Conservation (phyloP, 176 grass and related monocot species). For the Eragrostis curvula region DNA sequence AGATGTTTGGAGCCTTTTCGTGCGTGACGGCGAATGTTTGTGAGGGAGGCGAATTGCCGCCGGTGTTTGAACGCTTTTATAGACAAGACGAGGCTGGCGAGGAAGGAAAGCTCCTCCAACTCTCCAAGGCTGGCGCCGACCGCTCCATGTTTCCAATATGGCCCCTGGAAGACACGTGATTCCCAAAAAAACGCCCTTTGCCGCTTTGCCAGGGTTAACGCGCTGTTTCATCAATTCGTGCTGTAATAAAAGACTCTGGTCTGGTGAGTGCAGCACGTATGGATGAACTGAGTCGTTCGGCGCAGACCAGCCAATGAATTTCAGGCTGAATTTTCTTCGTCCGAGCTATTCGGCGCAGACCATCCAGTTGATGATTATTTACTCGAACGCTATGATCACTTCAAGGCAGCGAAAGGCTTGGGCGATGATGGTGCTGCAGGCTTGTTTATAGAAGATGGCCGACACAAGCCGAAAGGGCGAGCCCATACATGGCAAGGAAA, state of each 20-base stretch:
- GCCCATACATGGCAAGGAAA: not conserved
- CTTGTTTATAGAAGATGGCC: constrained; percentile 3
- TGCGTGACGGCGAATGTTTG: not conserved
- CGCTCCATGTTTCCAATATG: not conserved
- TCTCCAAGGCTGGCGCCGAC: not conserved
- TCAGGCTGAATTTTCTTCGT: too few relatives aligned
- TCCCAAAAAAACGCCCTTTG: not conserved
- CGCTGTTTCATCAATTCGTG: not conserved
- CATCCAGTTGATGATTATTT: not conserved
- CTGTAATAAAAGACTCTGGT: constrained; percentile 19
- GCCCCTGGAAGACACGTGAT: not conserved
- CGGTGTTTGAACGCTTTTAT: constrained; percentile 41
- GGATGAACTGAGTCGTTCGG: not conserved
- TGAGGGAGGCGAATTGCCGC: not conserved
- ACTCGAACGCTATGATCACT: not conserved
- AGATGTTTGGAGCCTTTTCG: constrained; percentile 16
- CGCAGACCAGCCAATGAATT: not conserved
- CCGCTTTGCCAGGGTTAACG: not conserved
- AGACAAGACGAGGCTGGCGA: constrained; percentile 1
- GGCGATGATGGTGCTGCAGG: not conserved
- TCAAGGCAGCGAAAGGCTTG: not conserved
- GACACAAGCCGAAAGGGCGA: not conserved
- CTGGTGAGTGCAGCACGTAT: not conserved
- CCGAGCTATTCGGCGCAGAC: not conserved
- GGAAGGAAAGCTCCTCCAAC: not conserved